Conservation (phyloP, 1,139 yeast species). For the Meyerozyma elateridarum region DNA sequence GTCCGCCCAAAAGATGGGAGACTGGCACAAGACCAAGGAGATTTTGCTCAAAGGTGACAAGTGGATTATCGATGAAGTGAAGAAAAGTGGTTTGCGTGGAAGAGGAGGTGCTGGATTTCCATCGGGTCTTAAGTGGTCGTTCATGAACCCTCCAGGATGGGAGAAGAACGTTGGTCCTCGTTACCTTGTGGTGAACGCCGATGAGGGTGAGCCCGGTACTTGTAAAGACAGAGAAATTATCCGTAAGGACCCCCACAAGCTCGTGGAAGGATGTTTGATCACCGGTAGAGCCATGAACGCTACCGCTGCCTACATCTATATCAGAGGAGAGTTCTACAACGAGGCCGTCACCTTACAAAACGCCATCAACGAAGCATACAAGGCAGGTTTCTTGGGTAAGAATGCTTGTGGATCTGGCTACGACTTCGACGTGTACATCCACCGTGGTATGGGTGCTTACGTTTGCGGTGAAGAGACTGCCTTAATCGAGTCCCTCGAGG, state of each 20-base stretch:
- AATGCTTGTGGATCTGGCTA: constrained; percentile 85
- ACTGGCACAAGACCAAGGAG: constrained; percentile 89
- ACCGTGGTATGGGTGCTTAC: constrained; percentile 90
- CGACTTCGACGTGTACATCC: constrained; percentile 74
- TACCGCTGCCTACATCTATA: constrained; percentile 84
- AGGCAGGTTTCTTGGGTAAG: constrained; percentile 73
- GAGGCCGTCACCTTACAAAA: constrained; percentile 68
- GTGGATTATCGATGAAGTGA: constrained; percentile 85
- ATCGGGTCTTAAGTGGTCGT: constrained; percentile 85
- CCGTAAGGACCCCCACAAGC: constrained; percentile 85
- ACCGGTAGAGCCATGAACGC: constrained; percentile 93
- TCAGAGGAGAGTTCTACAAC: constrained; percentile 83
- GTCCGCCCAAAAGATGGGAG: constrained; percentile 75
- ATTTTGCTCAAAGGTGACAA: constrained; percentile 74
- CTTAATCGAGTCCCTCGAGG: constrained; percentile 79
- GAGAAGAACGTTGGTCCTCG: constrained; percentile 82
- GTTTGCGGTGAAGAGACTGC: constrained; percentile 92
- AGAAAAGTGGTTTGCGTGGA: constrained; percentile 80
- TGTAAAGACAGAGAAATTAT: constrained; percentile 88
- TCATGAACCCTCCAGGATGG: constrained; percentile 95
- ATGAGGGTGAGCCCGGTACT: constrained; percentile 93
- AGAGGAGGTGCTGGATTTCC: constrained; percentile 96
- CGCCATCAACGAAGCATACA: constrained; percentile 83
- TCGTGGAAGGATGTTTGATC: constrained; percentile 80
- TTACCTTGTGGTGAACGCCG: constrained; percentile 83